A percentile compares a stretch with the other conserved stretches of the same genome.
Conservation (phyloP, 176 grass and related monocot species). For the Oryza longistaminata region DNA sequence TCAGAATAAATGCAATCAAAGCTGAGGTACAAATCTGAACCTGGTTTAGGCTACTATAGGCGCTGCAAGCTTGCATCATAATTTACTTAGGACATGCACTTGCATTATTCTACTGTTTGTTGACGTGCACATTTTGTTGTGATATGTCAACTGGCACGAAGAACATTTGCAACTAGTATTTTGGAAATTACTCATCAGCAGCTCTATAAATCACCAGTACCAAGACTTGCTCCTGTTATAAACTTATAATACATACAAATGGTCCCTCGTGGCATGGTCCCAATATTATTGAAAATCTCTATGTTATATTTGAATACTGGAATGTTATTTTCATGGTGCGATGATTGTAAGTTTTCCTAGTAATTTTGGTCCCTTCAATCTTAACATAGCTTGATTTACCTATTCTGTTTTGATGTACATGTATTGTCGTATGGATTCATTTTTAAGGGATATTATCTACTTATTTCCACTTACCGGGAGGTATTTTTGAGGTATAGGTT, state of each 20-base stretch:
- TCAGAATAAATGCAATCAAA: constrained; percentile 20
- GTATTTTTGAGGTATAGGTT: neutral
- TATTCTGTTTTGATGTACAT: constrained; percentile 22
- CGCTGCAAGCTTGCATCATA: constrained; percentile 14
- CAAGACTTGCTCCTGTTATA: neutral
- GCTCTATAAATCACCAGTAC: neutral
- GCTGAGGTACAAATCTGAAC: constrained; percentile 24
- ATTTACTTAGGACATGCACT: neutral
- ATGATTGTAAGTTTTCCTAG: neutral
- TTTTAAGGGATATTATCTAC: neutral
- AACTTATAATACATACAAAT: neutral
- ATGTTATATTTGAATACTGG: neutral
- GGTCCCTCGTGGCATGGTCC: neutral
- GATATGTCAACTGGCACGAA: constrained; percentile 16
- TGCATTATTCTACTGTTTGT: neutral
- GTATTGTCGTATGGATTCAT: neutral
- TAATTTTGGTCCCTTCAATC: neutral
- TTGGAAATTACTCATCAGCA: neutral
- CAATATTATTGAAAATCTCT: neutral
- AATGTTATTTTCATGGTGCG: constrained; percentile 16
- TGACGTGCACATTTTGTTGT: neutral
- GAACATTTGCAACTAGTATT: constrained; percentile 26
- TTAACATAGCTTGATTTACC: neutral
- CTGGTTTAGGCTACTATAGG: neutral
- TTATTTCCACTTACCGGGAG: neutral